Evolutionary conservation across 78 protist genomes (phyloP).

Genomic region (Dictyostelium brefeldianum): DNA sequence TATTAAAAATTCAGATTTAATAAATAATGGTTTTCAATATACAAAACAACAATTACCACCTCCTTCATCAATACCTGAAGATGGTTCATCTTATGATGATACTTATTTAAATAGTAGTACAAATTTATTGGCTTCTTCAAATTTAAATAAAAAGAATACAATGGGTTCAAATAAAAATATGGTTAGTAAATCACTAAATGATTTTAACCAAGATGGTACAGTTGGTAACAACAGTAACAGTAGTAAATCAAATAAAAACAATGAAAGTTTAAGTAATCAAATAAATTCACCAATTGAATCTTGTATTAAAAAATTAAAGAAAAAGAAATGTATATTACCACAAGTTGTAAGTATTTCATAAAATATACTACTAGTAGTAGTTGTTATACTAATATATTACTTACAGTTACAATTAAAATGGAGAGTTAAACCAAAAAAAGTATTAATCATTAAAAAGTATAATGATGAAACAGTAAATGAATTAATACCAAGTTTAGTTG

Average conservation of each 20-base stretch:
- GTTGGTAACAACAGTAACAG: background rate
- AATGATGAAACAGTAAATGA: conserved; percentile 30
- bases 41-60: background rate
- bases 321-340: conserved; percentile 67
- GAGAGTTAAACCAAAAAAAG: conserved; percentile 68
- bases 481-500: conserved; percentile 11
- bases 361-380: too few species aligned
- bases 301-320: conserved; percentile 33
- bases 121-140: background rate
- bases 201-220: background rate
- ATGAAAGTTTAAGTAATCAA: background rate
- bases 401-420: conserved; percentile 71
- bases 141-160: background rate
- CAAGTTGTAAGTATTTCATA: conserved; percentile 40
- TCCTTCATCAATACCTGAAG: background rate
- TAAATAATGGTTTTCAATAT: conserved; percentile 11
- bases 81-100: background rate
- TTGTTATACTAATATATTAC: background rate
- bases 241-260: background rate
- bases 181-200: background rate
- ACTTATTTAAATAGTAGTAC: background rate
- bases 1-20: background rate
- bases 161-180: background rate
- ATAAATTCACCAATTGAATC: conserved; percentile 12
- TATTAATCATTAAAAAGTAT: conserved; percentile 68